Evolutionary conservation across 2,329 filamentous ascomycete species (phyloP).

Genomic region (Alternaria hordeiaustralica): DNA sequence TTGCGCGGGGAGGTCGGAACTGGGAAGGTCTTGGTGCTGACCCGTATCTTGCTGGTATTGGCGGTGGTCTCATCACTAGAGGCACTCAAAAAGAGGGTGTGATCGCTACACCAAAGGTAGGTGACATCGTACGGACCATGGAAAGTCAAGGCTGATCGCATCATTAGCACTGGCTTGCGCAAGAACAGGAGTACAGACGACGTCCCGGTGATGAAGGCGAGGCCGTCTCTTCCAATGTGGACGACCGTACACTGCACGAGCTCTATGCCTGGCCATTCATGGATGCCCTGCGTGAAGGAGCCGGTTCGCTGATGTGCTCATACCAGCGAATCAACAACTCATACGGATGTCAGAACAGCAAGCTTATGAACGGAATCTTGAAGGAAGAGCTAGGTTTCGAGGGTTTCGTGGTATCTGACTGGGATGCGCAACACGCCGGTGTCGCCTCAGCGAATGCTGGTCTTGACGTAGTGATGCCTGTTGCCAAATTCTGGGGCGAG

Average conservation of each 20-base stretch:
- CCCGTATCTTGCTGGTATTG: slow-evolving; percentile 66
- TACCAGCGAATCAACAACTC: slow-evolving; percentile 47
- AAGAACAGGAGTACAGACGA: slow-evolving; percentile 64
- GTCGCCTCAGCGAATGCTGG: slow-evolving; percentile 54
- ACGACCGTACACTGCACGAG: slow-evolving; percentile 70
- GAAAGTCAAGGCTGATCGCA: slow-evolving; percentile 28
- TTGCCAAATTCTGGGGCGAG: slow-evolving; percentile 38
- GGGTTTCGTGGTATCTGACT: slow-evolving; percentile 50
- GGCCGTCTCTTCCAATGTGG: slow-evolving; percentile 66
- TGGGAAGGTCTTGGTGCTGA: slow-evolving; percentile 77
- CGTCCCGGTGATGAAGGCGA: slow-evolving; percentile 55
- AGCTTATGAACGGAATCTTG: slow-evolving; percentile 58
- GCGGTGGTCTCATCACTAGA: slow-evolving; percentile 55
- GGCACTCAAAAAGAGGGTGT: slow-evolving; percentile 63
- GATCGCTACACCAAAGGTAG: slow-evolving; percentile 30
- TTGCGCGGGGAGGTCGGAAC: slow-evolving; percentile 73
- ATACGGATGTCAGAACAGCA: slow-evolving; percentile 43
- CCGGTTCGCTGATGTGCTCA: slow-evolving; percentile 66
- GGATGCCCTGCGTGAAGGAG: slow-evolving; percentile 64
- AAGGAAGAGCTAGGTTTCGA: slow-evolving; percentile 60
- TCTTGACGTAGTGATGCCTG: slow-evolving; percentile 57
- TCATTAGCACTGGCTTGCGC: slow-evolving; percentile 45
- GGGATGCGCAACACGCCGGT: slow-evolving; percentile 55
- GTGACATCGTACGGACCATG: background rate
- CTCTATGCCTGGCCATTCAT: slow-evolving; percentile 72